These are phyloP conservation scores for Xylaria sp. DNA, from an alignment of 2,329 filamentous ascomycete species.

Conservation along the genomic window DNA sequence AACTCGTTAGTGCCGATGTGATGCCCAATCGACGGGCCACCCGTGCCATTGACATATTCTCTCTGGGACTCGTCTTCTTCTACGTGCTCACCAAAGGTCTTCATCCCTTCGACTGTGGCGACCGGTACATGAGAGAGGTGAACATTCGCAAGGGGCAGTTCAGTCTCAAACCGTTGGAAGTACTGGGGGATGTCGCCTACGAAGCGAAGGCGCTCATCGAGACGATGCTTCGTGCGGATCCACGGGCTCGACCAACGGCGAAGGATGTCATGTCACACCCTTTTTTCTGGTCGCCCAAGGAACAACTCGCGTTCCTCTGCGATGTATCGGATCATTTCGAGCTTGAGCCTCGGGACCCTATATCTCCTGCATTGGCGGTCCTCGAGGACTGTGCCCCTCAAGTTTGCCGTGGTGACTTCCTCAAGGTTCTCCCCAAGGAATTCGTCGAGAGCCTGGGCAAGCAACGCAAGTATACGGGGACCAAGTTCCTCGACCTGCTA, in stretches of 20 bases:
- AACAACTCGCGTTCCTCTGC: conserved; percentile 91
- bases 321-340: conserved; percentile 98
- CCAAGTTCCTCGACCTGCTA: conserved; percentile 84
- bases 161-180: conserved; percentile 75
- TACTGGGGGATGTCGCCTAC: conserved; percentile 82
- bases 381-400: conserved; percentile 65
- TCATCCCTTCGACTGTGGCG: conserved; percentile 94
- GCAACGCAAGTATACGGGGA: conserved; percentile 93
- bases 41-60: conserved; percentile 97
- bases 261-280: conserved; percentile 74
- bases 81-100: conserved; percentile 94
- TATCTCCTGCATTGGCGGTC: conserved; percentile 72
- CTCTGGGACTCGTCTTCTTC: conserved; percentile 96
- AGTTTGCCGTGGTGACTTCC: conserved; percentile 78
- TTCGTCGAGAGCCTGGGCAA: conserved; percentile 93
- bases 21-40: conserved; percentile 82
- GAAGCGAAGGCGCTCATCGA: conserved; percentile 89
- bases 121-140: conserved; percentile 93
- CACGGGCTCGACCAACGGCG: conserved; percentile 63
- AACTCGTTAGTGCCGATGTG: conserved; percentile 67
- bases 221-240: conserved; percentile 78
- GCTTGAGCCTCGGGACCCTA: conserved; percentile 86
- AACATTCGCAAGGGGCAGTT: conserved; percentile 94
- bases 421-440: conserved; percentile 77
- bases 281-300: conserved; percentile 95